phyloP scores from a whole-genome alignment of 306 rosid species.

The Cucurbita ficifolia region DNA sequence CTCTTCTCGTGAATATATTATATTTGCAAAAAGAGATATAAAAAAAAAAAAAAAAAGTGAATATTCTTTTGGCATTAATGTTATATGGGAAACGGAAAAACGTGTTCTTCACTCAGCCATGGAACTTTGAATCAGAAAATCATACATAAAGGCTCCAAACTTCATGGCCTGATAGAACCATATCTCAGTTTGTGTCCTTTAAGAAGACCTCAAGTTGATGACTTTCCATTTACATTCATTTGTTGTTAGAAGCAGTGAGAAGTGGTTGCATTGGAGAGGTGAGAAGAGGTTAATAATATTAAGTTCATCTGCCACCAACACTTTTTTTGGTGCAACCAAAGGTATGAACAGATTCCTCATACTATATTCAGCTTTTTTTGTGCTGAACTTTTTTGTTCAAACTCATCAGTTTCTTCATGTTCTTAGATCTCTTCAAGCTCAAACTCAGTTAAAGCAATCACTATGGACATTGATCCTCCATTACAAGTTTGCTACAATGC shows the following conservation, averaged over 20 bases:
- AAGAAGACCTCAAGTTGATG: background rate
- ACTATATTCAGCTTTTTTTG: background rate
- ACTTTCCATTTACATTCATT: too few species aligned
- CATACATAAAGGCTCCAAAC: background rate
- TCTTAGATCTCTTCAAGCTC: background rate
- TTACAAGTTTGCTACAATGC: conserved; percentile 29
- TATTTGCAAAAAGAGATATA: too few species aligned
- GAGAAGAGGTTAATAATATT: background rate
- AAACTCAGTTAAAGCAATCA: background rate
- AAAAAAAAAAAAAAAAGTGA: too few species aligned
- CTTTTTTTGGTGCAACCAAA: background rate
- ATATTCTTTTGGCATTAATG: too few species aligned
- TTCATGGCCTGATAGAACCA: background rate
- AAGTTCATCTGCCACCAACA: background rate
- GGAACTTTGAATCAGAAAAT: conserved; percentile 7
- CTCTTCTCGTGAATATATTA: too few species aligned
- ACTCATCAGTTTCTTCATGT: background rate
- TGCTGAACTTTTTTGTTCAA: background rate
- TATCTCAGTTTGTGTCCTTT: background rate
- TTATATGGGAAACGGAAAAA: conserved; percentile 13
- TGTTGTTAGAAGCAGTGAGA: background rate
- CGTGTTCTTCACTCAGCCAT: conserved; percentile 46
- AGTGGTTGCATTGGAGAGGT: background rate
- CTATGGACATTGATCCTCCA: conserved; percentile 47
- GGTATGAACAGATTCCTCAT: background rate